phyloP scores from a whole-genome alignment of 1,139 yeast genomes.

The Yamadazyma sp. region DNA sequence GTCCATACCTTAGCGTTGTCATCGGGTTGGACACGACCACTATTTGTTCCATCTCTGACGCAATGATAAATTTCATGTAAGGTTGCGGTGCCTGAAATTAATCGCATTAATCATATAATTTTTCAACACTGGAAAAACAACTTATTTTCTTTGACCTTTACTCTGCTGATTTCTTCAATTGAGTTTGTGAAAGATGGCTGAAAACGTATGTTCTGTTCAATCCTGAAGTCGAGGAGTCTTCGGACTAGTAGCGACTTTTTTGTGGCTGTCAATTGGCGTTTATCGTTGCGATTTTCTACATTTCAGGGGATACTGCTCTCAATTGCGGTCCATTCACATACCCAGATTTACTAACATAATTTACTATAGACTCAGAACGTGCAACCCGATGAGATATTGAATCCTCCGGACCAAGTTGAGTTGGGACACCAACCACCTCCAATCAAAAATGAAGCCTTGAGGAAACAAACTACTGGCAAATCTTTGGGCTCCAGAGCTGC shows the following conservation, averaged over 20 bases:
- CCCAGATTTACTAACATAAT: not conserved
- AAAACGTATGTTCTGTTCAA: not conserved
- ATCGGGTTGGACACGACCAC: not conserved
- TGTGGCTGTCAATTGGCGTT: too few relatives aligned
- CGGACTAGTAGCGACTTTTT: too few relatives aligned
- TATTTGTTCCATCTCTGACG: not conserved
- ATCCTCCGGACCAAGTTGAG: slow-evolving; percentile 25
- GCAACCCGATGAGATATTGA: slow-evolving; percentile 26
- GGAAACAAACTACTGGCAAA: slow-evolving; percentile 9
- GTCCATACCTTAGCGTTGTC: too few relatives aligned
- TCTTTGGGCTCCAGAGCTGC: slow-evolving; percentile 7
- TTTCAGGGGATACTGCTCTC: too few relatives aligned
- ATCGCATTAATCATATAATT: slow-evolving; percentile 1
- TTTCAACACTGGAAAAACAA: not conserved
- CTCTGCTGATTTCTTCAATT: not conserved
- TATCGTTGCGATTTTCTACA: too few relatives aligned
- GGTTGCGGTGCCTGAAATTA: slow-evolving; percentile 6
- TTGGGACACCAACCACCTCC: slow-evolving; percentile 17
- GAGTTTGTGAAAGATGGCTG: slow-evolving; percentile 2
- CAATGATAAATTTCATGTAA: slow-evolving; percentile 1
- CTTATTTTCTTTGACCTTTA: not conserved
- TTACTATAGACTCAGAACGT: slow-evolving; percentile 3
- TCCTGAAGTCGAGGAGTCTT: too few relatives aligned
- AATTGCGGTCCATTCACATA: slow-evolving; percentile 2
- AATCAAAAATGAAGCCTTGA: slow-evolving; percentile 10